Base-by-base conservation (phyloP, 352 stramenopile species). In the Pythium phragmiticola region DNA sequence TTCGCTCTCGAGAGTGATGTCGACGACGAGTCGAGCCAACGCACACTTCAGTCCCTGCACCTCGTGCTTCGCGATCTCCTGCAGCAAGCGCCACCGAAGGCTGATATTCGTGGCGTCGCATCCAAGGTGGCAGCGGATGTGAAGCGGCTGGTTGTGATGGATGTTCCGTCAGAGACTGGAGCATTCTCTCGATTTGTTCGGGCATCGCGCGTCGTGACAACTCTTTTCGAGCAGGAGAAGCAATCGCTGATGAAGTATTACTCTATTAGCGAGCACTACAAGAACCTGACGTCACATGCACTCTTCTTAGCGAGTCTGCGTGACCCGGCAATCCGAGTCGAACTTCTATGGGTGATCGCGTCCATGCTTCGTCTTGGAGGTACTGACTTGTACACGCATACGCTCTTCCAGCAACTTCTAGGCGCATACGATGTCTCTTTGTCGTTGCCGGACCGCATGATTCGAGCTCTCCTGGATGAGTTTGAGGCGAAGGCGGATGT, bases 381-480 rank as follows among this genome's bases (percentile, higher is more conserved):
- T n/a, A 77, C 75, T 5, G 54, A 51, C 3, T 68, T 75, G n/a
- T 89, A 89, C 50, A 67, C 69, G 23, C 72, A 75, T 9, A 63
- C 71, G 42, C 61, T 92, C 28, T 87, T 90, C 56, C 70, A 87
- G 61, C 66, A 74, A 19, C 60, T 95, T 28, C 76, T 95, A 7
- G 72, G 68, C 21, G 57, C 72, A 6, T 95, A 95, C 67, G 76
- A 70, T 14, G 88, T 92, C 71, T 90, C 84, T 37, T 65, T 93
- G 0, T 87, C 78, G 26, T 47, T 67, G 0, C 69, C 82, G 9
- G 87, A 95, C 64, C 73, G 83, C 12, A 57, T 76, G 28, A 42
- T 94, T 23, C 78, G 84, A 14, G 61, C 75, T 1, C 33, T 91
- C 26, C 73, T 91, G 4, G 65, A 87, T n/a, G 69, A 77, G 0